phyloP scores from a whole-genome alignment of 306 rosid genomes.

The Prunus mira region DNA sequence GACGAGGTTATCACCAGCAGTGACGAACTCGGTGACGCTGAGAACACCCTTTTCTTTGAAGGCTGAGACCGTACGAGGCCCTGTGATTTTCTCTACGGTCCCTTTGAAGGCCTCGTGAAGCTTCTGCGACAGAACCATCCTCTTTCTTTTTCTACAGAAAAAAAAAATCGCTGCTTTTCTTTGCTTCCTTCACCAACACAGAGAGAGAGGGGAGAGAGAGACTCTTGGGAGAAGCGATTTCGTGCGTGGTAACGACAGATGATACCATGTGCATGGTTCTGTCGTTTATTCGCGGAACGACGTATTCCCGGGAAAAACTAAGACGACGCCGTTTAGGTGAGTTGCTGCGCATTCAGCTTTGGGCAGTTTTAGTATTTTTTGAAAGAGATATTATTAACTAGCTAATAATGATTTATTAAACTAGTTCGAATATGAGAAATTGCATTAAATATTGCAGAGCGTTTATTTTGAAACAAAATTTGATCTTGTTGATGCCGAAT shows the following conservation, averaged over 20 bases:
- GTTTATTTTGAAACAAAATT: too few species aligned
- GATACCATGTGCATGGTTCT: background rate
- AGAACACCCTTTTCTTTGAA: constrained; percentile 99
- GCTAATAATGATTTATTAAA: too few species aligned
- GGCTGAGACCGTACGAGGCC: constrained; percentile 90
- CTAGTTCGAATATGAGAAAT: too few species aligned
- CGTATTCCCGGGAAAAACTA: background rate
- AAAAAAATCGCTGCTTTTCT: background rate
- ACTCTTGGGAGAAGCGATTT: background rate
- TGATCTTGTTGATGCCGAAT: too few species aligned
- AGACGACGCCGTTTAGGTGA: too few species aligned
- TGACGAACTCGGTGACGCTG: constrained; percentile 80
- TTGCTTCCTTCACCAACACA: background rate
- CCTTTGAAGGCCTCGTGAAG: constrained; percentile 98
- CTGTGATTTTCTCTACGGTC: constrained; percentile 91
- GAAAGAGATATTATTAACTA: too few species aligned
- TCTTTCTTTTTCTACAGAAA: background rate
- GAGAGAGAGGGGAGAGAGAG: background rate
- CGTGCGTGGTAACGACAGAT: background rate
- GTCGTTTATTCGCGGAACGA: background rate
- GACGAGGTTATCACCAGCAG: constrained; percentile 94
- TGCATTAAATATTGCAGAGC: too few species aligned
- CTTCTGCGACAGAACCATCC: constrained; percentile 81
- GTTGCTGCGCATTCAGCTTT: too few species aligned
- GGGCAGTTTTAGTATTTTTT: too few species aligned